A percentile compares a stretch with the other conserved stretches of the same genome.
These are phyloP conservation scores for Blastocystis sp. DNA, from an alignment of 352 stramenopile species.

Conservation along the genomic window DNA sequence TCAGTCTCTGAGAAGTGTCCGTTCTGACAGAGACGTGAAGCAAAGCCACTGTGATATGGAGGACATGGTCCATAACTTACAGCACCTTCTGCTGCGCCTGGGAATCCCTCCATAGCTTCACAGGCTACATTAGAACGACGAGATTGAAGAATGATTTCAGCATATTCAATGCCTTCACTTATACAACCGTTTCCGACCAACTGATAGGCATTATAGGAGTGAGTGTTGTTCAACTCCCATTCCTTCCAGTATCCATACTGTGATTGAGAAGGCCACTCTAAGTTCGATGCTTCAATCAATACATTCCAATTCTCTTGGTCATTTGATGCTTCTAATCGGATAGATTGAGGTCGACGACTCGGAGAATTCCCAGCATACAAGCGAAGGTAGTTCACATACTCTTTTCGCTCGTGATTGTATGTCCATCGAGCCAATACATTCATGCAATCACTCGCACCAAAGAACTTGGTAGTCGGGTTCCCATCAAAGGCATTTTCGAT, in stretches of 20 bases:
- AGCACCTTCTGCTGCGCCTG: slow-evolving; percentile 14
- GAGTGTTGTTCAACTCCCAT: neutral
- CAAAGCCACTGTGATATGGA: neutral
- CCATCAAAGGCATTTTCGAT: slow-evolving; percentile 52
- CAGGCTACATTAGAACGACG: slow-evolving; percentile 6
- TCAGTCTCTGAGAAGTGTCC: slow-evolving; percentile 42
- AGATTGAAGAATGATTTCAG: neutral
- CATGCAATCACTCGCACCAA: neutral
- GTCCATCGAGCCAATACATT: slow-evolving; percentile 20
- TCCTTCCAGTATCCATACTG: slow-evolving; percentile 30
- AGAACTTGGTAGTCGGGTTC: slow-evolving; percentile 34
- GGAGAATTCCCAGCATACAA: slow-evolving; percentile 27
- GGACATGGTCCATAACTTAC: slow-evolving; percentile 55
- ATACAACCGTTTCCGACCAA: neutral
- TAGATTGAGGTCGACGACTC: neutral
- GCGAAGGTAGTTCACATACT: slow-evolving; percentile 30
- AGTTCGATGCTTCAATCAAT: neutral
- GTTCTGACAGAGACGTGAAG: slow-evolving; percentile 33
- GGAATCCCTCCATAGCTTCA: neutral
- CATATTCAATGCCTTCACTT: slow-evolving; percentile 47
- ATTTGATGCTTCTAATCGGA: neutral
- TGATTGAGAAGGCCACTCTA: neutral
- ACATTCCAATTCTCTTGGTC: neutral
- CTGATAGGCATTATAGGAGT: neutral
- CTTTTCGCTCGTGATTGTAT: slow-evolving; percentile 21